Evolutionary conservation across 257 asterid species (phyloP), one percentile per base, ranked within the genome.

Genomic region (Petunia secreta): DNA sequence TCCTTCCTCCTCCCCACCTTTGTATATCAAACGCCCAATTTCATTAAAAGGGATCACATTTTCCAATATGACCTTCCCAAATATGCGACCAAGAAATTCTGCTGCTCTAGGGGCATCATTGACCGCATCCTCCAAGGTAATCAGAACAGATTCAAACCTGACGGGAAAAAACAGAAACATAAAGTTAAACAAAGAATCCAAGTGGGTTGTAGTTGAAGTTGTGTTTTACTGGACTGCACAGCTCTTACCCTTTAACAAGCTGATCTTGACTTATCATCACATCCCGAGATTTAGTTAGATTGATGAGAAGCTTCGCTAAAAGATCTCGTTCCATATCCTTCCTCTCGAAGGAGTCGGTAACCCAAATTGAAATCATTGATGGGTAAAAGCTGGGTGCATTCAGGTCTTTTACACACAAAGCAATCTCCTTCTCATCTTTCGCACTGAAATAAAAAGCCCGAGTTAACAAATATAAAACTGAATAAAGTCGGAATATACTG

Each of bases 261-360:
- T 93, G 99, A 86, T 87, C 91, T 54, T 80, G 83, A 78, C 81
- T 95, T 82, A 95, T 76, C 55, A 83, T 81, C 81, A 83, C 84
- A 79, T 86, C 91, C 69, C 25, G 86, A 81, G 91, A 86, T 76
- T 91, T 88, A 36, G 93, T 65, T 40, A 95, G 93, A 86, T 82
- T 83, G 58, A 92, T 62, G 5, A 95, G 94, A 82, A 95, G 96
- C 85, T 87, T 88, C n/a, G 96, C 84, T 82, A 95, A 84, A 59
- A 88, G 88, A 63, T 89, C 93, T 82, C 92, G 88, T 83, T 93
- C 97, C 89, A 78, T 74, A 81, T 92, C 98, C 87, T 91, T 95
- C 90, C 91, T 89, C 89, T 94, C 99, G 40, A 96, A 96, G 48
- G 99, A 96, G 82, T 96, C 97, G 0, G 78, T 87, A 44, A 96